Base-by-base conservation (phyloP, 202 grass and related monocot genomes). In the Dendrocalamus latiflorus region DNA sequence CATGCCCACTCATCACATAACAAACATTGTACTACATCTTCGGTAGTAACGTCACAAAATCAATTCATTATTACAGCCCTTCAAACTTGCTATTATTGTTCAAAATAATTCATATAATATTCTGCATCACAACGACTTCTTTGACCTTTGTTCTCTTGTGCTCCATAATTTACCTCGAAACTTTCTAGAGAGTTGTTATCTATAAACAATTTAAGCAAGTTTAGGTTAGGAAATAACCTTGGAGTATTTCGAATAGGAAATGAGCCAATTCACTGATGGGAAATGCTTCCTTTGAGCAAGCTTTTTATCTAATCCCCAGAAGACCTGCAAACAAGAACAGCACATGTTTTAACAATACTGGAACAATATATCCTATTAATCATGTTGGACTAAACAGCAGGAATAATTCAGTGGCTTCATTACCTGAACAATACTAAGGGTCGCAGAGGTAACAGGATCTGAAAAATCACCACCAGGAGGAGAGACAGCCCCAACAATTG, bases 211-310 rank as follows among this genome's bases (percentile, higher is more conserved):
- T 66, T 75, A 87, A 20, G 12, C 25, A 68, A 66, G 28, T 74
- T 56, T 14, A 71, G 43, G 77, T 62, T 68, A 69, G 64, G 15
- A 48, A 49, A 74, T 78, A 79, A 97, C 94, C 88, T 87, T 86
- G 17, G 94, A 93, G 84, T 97, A 97, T 83, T 97, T 97, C 0
- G 92, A 97, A 78, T 97, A 97, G 57, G 94, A 97, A 89, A 97
- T 94, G 61, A 94, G 94, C 94, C 94, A 97, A 85, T 97, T 94
- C 48, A 97, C 94, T 70, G 92, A 94, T 47, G 92, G 94, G 65
- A 97, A 97, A 93, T 97, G 92, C 58, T 97, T 97, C 79, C 94
- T 97, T 77, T 94, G 92, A 77, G 92, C 94, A 57, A 97, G 92
- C 51, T 94, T 97, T 87, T 97, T 97, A 84, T 97, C 92, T 81